Evolutionary conservation across 768 basidiomycete species (phyloP), one percentile per base, ranked within the genome.

Genomic region (Chlorophyllum brunneum): DNA sequence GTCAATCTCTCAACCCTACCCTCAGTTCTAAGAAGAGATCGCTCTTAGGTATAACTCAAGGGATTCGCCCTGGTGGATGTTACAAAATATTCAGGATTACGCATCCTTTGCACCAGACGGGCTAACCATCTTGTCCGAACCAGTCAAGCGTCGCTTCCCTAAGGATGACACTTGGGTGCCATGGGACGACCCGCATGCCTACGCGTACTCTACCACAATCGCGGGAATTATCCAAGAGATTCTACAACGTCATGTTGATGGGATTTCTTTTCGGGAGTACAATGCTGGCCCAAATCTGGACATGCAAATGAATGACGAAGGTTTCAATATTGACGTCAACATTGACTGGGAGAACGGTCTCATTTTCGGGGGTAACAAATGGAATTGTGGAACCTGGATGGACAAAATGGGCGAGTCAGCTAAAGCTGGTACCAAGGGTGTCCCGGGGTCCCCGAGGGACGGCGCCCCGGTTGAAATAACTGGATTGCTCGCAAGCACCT

Each of bases 31-130:
- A 11, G 45, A 26, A n/a, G 16, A 36, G 16, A 11, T n/a, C 34
- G 9, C 24, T 43, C 34, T 0, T 31, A 89, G 89, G 56, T 95
- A 93, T 68, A 98, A 98, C 67, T 98, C 92, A 4, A 86, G 97
- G 47, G 97, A 99, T 65, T 93, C 92, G 5, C 95, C 97, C 3
- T 98, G 95, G 95, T 98, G 94, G 92, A 95, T 98, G 90, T 66
- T 98, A 54, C 95, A 99, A 66, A 97, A 89, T 63, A 97, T 99
- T 49, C 97, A 98, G 62, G 94, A 98, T 66, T 98, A 98, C 65
- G 85, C 82, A 18, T 71, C 70, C 40, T 85, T 77, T 66, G 92
- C 88, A 0, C 95, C 97, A 0, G 86, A 92, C 56, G 97, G 97
- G 1, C 62, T 87, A 24, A 72, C 83, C 0, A 78, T 98, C 51